phyloP scores from a whole-genome alignment of 129 eudicot species.

The Ambrosia trifida region DNA sequence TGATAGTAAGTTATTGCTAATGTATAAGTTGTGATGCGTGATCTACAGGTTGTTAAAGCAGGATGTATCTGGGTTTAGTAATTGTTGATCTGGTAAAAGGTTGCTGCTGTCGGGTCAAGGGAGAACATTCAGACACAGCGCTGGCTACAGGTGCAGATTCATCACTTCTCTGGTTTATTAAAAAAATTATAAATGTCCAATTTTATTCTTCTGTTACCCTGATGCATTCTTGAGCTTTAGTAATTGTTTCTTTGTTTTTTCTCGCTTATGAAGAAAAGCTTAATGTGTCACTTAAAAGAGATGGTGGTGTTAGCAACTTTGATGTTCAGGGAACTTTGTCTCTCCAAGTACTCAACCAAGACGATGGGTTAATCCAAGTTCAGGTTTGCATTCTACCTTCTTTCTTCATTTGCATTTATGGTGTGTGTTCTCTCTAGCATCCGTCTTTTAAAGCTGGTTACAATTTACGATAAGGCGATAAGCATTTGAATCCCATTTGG shows the following conservation, averaged over 20 bases:
- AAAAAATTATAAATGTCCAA: not conserved
- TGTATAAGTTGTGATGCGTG: not conserved
- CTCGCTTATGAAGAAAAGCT: conserved; percentile 11
- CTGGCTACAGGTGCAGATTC: conserved; percentile 63
- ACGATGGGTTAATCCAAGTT: too few species aligned
- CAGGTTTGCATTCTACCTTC: too few species aligned
- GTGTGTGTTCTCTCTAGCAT: conserved; percentile 4
- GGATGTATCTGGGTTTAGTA: not conserved
- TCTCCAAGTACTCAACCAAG: too few species aligned
- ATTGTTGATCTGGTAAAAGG: conserved; percentile 19
- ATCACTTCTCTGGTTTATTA: not conserved
- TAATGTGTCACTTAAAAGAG: too few species aligned
- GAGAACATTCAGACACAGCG: conserved; percentile 68
- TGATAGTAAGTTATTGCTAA: not conserved
- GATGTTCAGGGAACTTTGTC: too few species aligned
- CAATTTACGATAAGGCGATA: not conserved
- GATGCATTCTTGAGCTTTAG: not conserved
- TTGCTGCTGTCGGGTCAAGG: conserved; percentile 56
- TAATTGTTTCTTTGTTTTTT: not conserved
- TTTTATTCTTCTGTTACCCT: not conserved
- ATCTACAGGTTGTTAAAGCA: conserved; percentile 10
- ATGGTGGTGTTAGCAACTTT: too few species aligned
- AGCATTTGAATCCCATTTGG: not conserved
- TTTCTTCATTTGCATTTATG: too few species aligned
- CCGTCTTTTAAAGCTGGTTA: conserved; percentile 5